Base-by-base conservation (phyloP, 176 grass and related monocot species). In the Metroxylon sagu region DNA sequence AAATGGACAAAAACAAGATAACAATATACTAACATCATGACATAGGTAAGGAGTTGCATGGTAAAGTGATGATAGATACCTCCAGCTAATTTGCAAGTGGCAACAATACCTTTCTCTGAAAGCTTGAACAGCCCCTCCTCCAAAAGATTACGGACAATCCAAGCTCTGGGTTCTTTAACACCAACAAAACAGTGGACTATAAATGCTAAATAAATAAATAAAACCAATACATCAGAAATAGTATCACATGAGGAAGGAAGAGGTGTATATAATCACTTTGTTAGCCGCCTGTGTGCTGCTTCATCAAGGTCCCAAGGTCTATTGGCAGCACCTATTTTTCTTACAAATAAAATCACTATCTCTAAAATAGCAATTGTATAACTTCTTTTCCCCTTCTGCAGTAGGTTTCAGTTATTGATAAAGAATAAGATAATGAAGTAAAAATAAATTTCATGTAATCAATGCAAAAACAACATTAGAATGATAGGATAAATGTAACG, bases 231-330 rank as follows among this genome's bases (percentile, higher is more conserved):
- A 49, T 48, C 35, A 21, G 74, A 74, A 75, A 4, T 61, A n/a
- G 61, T 29, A 15, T 60, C 75, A 96, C 91, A 86, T 85, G 83
- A 66, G 53, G 91, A 96, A 72, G 91, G 91, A 67, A 96, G 91
- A 51, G 91, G 86, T 53, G 90, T 96, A 62, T 96, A 96, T 60
- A 96, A 66, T 27, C 91, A 83, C 73, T 89, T 96, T 52, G 86
- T 86, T 57, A 96, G 75, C 61, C 91, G 78, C 65, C 91, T 85
- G 18, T 86, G 86, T 48, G 91, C 91, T 19, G 91, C 91, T 84
- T 96, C 91, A 79, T 96, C 91, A 77, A 96, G 78, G 71, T 96
- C 91, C 31, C 90, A 86, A 67, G 91, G 91, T 69, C 91, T 90
- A 69, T 96, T 96, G 73, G 91, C 90, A 62, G 91, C 91, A 74